Conservation (phyloP, 2,329 filamentous ascomycete genomes). For the Iodosphaeria phyllophila region DNA sequence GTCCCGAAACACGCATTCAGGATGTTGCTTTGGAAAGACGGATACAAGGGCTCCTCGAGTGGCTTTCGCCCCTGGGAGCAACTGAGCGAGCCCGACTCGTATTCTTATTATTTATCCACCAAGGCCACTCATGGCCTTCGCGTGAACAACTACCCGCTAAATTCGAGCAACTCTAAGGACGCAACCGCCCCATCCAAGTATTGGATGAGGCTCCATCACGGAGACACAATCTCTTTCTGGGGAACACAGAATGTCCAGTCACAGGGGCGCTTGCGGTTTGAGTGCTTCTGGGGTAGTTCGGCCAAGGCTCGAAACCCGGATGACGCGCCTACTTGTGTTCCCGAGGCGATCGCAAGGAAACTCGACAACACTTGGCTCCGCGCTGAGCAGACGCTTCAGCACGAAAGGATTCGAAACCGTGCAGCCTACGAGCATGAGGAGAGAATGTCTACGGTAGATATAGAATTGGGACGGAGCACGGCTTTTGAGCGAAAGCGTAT, state of each 20-base stretch:
- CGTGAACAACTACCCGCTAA: slow-evolving; percentile 54
- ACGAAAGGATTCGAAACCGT: slow-evolving; percentile 20
- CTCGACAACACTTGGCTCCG: slow-evolving; percentile 29
- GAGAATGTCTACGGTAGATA: slow-evolving; percentile 20
- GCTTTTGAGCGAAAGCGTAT: slow-evolving; percentile 28
- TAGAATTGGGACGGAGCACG: slow-evolving; percentile 28
- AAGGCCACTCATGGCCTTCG: slow-evolving; percentile 59
- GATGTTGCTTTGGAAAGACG: slow-evolving; percentile 54
- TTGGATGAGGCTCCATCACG: slow-evolving; percentile 56
- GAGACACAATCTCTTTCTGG: slow-evolving; percentile 62
- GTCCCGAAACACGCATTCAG: slow-evolving; percentile 72
- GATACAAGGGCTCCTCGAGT: slow-evolving; percentile 36
- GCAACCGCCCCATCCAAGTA: slow-evolving; percentile 32
- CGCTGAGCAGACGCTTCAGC: slow-evolving; percentile 24
- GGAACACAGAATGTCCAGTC: slow-evolving; percentile 20
- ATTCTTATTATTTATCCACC: slow-evolving; percentile 59
- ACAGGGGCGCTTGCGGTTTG: slow-evolving; percentile 28
- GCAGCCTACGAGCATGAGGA: slow-evolving; percentile 24
- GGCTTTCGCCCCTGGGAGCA: slow-evolving; percentile 35
- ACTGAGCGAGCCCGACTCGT: slow-evolving; percentile 29
- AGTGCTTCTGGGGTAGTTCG: slow-evolving; percentile 37
- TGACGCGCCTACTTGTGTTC: slow-evolving; percentile 18
- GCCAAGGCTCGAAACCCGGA: slow-evolving; percentile 18
- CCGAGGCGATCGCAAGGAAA: slow-evolving; percentile 19
- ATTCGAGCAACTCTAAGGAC: slow-evolving; percentile 33